Conservation (phyloP, 2,329 filamentous ascomycete species). For the Geosmithia putterillii region DNA sequence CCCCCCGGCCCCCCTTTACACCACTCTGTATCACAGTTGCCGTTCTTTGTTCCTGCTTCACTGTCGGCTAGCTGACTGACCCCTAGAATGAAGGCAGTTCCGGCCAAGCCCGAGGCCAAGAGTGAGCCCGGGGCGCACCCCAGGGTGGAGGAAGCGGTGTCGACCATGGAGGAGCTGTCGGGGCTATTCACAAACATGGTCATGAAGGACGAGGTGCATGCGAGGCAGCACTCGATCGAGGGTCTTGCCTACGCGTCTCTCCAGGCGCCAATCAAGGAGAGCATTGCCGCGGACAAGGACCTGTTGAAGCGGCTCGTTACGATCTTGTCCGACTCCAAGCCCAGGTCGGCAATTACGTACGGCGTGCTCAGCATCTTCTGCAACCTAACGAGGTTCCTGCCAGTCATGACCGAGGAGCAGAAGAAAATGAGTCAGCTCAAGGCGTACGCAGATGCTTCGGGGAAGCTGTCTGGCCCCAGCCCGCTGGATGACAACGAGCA, state of each 20-base stretch:
- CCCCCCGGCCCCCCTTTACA: conserved; percentile 2
- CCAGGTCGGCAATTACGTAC: conserved; percentile 64
- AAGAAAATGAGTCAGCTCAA: conserved; percentile 87
- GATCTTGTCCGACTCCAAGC: conserved; percentile 42
- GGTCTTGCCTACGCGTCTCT: conserved; percentile 87
- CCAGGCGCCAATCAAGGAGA: conserved; percentile 74
- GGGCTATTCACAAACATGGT: conserved; percentile 56
- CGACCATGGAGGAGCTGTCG: conserved; percentile 54
- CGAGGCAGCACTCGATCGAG: conserved; percentile 65
- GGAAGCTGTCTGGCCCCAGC: conserved; percentile 48
- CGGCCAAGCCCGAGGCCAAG: conserved; percentile 22
- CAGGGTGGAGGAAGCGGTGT: conserved; percentile 39
- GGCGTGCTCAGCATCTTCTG: conserved; percentile 75
- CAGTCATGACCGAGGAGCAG: conserved; percentile 73
- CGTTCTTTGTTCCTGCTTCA: background rate
- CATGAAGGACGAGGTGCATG: conserved; percentile 41
- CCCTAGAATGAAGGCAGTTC: conserved; percentile 38
- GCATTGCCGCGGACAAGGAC: conserved; percentile 52
- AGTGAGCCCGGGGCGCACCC: background rate
- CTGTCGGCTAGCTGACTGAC: conserved; percentile 32
- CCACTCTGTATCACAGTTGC: too few relatives aligned
- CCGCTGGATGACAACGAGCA: conserved; percentile 64
- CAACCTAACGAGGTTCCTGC: conserved; percentile 75
- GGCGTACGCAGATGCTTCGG: conserved; percentile 81
- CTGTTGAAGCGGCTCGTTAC: conserved; percentile 62